Conservation (phyloP, 768 basidiomycete genomes). For the Suillus occidentalis region DNA sequence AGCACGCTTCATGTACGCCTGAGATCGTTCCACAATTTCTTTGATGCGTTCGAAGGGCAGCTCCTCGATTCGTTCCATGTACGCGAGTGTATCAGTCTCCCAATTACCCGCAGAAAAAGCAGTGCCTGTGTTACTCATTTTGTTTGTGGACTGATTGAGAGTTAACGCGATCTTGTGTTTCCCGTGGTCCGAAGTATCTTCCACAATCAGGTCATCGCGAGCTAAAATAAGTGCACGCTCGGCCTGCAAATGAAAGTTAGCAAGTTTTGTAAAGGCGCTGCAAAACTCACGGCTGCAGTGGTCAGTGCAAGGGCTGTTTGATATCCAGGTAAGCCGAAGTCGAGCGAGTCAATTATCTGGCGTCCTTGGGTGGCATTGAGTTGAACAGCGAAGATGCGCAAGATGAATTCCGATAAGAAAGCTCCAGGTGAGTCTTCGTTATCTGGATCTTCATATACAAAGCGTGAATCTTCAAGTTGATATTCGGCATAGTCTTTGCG, state of each 20-base stretch:
- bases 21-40: neutral
- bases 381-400: neutral
- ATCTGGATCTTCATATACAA: neutral
- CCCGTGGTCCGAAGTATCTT: neutral
- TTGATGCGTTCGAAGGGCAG: neutral
- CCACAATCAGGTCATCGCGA: neutral
- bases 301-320: neutral
- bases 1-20: neutral
- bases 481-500: neutral
- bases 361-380: neutral
- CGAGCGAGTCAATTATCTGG: neutral
- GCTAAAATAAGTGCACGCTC: neutral
- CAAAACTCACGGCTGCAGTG: neutral
- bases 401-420: neutral
- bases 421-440: neutral
- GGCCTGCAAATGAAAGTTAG: neutral
- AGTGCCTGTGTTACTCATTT: neutral
- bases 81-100: neutral
- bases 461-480: neutral
- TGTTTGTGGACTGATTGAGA: neutral
- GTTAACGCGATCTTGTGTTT: neutral
- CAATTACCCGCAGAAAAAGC: neutral
- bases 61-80: neutral
- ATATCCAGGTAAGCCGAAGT: neutral
- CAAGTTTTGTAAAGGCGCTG: neutral